A percentile compares a stretch with the other conserved stretches of the same genome.
phyloP scores from a whole-genome alignment of 768 basidiomycete genomes.

The Rhodocollybia butyracea region DNA sequence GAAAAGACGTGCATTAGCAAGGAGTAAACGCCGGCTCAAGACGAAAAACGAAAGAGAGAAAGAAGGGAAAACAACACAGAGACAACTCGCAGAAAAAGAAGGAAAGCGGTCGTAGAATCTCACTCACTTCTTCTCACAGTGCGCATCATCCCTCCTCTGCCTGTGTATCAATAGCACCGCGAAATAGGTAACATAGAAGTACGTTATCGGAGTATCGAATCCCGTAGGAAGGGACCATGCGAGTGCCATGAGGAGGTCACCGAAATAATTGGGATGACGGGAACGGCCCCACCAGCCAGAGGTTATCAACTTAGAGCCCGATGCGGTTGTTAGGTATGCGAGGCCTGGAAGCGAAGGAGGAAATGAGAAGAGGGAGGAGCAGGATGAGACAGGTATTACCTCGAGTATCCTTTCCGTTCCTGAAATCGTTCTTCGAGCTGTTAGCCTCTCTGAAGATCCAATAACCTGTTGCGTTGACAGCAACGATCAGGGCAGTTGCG shows the following conservation, averaged over 20 bases:
- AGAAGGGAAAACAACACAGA: neutral
- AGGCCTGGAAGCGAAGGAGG: slow-evolving; percentile 49
- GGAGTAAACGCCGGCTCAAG: neutral
- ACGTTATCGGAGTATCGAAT: slow-evolving; percentile 89
- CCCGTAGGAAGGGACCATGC: slow-evolving; percentile 95
- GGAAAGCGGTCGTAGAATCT: too few relatives aligned
- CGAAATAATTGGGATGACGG: slow-evolving; percentile 90
- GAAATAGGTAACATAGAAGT: slow-evolving; percentile 93
- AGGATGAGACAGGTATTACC: slow-evolving; percentile 44
- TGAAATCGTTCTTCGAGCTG: slow-evolving; percentile 93
- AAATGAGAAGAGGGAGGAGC: neutral
- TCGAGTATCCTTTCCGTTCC: slow-evolving; percentile 87
- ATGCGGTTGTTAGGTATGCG: slow-evolving; percentile 72
- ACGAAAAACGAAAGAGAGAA: neutral
- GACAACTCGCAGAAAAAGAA: too few relatives aligned
- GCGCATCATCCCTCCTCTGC: slow-evolving; percentile 88
- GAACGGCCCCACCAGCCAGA: slow-evolving; percentile 98
- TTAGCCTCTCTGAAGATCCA: slow-evolving; percentile 91
- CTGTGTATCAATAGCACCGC: slow-evolving; percentile 85
- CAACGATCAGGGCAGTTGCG: slow-evolving; percentile 54
- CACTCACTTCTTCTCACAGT: slow-evolving; percentile 81
- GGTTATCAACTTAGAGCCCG: slow-evolving; percentile 87
- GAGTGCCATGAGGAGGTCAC: slow-evolving; percentile 84
- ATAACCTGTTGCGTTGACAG: slow-evolving; percentile 70
- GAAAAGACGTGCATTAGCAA: neutral